Evolutionary conservation across 495 filamentous ascomycete genomes (phyloP).

Genomic region (Symbiotaphrina buchneri): DNA sequence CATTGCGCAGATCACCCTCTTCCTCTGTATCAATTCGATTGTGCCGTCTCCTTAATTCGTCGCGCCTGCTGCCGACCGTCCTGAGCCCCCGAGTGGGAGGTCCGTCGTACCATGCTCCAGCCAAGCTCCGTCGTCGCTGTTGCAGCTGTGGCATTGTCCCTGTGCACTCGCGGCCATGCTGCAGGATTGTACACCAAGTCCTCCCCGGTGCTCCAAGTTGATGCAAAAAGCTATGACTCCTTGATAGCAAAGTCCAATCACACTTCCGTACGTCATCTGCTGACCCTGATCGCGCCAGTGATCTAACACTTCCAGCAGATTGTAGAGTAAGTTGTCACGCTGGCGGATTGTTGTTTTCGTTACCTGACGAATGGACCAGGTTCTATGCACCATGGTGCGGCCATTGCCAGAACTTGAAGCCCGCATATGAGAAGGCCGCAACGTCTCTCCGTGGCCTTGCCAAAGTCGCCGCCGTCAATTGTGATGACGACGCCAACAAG

Average conservation of each 20-base stretch:
- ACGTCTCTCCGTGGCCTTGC: constrained; percentile 72
- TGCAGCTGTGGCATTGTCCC: constrained; percentile 25
- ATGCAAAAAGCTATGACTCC: constrained; percentile 62
- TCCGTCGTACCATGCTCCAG: not conserved
- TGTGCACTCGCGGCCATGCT: constrained; percentile 38
- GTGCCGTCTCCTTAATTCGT: too few species aligned
- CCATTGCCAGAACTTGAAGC: constrained; percentile 88
- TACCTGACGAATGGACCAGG: constrained; percentile 18
- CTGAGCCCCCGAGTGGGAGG: too few species aligned
- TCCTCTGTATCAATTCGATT: too few species aligned
- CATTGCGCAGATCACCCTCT: too few species aligned
- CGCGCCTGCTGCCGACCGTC: too few species aligned
- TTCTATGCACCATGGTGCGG: constrained; percentile 96
- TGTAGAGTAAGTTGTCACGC: constrained; percentile 31
- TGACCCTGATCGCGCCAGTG: constrained; percentile 3
- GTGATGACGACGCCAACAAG: constrained; percentile 90
- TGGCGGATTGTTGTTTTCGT: not conserved
- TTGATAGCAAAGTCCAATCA: constrained; percentile 78
- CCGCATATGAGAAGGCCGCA: constrained; percentile 85
- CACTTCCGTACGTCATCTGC: constrained; percentile 46
- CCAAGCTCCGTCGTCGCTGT: constrained; percentile 11
- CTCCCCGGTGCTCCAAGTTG: constrained; percentile 70
- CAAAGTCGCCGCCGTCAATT: constrained; percentile 87
- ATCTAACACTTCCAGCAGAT: constrained; percentile 22
- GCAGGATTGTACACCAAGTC: constrained; percentile 64